Percentiles rank a stretch among this genome's conserved stretches.
Evolutionary conservation across 306 rosid genomes (phyloP).

Genomic region (Rosa multiflora): DNA sequence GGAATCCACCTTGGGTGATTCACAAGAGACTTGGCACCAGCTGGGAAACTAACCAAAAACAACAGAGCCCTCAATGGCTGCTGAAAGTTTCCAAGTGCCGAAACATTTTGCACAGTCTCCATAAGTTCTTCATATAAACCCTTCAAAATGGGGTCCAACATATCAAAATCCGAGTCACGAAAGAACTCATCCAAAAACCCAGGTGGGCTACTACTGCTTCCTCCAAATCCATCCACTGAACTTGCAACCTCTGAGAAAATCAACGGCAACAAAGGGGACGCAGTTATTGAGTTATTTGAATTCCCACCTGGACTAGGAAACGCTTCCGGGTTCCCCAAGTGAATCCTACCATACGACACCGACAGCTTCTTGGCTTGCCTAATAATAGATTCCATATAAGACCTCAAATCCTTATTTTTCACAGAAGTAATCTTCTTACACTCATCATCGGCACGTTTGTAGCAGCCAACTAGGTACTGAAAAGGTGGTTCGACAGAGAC

Average conservation of each 20-base stretch:
- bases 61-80: constrained; percentile 75
- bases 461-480: constrained; percentile 68
- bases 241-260: constrained; percentile 64
- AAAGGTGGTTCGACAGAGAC: constrained; percentile 47
- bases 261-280: constrained; percentile 66
- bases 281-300: neutral
- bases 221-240: constrained; percentile 48
- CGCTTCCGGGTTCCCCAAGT: constrained; percentile 65
- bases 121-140: constrained; percentile 78
- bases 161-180: constrained; percentile 68
- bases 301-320: constrained; percentile 32
- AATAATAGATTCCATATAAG: constrained; percentile 58
- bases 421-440: constrained; percentile 59
- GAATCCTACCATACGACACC: constrained; percentile 72
- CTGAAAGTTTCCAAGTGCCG: constrained; percentile 86
- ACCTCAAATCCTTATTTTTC: constrained; percentile 60
- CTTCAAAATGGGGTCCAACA: constrained; percentile 62
- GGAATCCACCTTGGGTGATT: constrained; percentile 93
- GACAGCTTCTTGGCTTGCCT: constrained; percentile 69
- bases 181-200: constrained; percentile 88
- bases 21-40: constrained; percentile 80
- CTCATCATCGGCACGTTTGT: constrained; percentile 77
- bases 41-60: constrained; percentile 73
- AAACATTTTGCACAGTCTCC: constrained; percentile 68
- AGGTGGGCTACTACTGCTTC: constrained; percentile 51